Evolutionary conservation across 2,329 filamentous ascomycete genomes (phyloP), one percentile per base, ranked within the genome.

Genomic region (Phyllosticta capitalensis): DNA sequence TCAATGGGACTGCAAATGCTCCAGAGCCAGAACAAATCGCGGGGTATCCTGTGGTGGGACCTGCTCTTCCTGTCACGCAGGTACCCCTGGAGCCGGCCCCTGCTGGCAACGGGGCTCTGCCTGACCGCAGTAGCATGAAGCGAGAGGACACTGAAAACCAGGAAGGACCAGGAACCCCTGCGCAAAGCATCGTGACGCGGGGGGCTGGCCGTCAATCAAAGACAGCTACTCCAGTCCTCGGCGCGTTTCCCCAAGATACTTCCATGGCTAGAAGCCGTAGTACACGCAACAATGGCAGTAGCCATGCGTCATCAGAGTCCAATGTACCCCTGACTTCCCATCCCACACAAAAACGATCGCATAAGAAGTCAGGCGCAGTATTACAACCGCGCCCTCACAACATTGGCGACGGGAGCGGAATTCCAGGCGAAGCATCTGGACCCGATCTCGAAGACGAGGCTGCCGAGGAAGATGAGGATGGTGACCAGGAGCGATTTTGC

Each of bases 401-500:
- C 20, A 7, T 54, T 5, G 62, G 62, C n/a, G 61, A 62, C 21
- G 55, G 48, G 12, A 60, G 60, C 20, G 56, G 60, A n/a, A 48
- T 58, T n/a, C 60, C 60, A 10, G 62, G 56, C 9, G 60, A 61
- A 49, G 30, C 58, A 5, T 56, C 55, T 5, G 52, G 69, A 65
- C 20, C 60, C 65, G 24, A 71, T 70, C 50, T 58, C 65, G 22
- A 60, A 59, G 65, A 66, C 20, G 71, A 67, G 49, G 69, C 69
- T 12, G 72, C 74, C 17, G 75, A 75, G 33, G 63, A 63, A 14
- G 49, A 62, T 17, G 61, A 62, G 10, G 72, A 72, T 55, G 72
- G 66, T 22, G 67, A 84, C 67, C 82, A 83, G 62, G 82, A 81
- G 62, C 80, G 82, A 49, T 87, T 86, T 67, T 87, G 84, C 71